Evolutionary conservation across 1,139 yeast species (phyloP).

Genomic region (Candida tetrigidarum): DNA sequence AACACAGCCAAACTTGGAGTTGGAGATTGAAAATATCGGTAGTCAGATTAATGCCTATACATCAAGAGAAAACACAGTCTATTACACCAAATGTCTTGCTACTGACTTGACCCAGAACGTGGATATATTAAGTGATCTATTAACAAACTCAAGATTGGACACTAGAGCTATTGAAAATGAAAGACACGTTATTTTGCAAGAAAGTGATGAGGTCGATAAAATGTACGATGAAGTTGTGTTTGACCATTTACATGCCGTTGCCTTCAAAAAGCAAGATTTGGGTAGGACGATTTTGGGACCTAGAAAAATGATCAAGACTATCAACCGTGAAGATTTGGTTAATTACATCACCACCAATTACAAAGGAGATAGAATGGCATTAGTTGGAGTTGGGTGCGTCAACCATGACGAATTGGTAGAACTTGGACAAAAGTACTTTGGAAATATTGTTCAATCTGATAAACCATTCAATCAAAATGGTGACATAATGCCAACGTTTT

Average conservation of each 20-base stretch:
- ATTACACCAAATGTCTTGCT: constrained; percentile 87
- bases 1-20: constrained; percentile 82
- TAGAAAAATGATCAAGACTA: constrained; percentile 80
- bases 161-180: constrained; percentile 90
- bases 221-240: constrained; percentile 98
- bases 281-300: constrained; percentile 99
- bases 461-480: constrained; percentile 73
- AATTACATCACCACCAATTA: constrained; percentile 85
- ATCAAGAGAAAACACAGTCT: constrained; percentile 95
- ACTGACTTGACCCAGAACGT: constrained; percentile 84
- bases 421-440: constrained; percentile 77
- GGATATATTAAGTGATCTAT: constrained; percentile 85
- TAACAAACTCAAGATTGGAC: constrained; percentile 85
- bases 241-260: constrained; percentile 93
- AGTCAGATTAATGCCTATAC: constrained; percentile 98
- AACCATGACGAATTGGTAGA: constrained; percentile 82
- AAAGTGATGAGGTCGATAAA: constrained; percentile 96
- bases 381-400: constrained; percentile 95
- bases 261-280: constrained; percentile 87
- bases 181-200: constrained; percentile 94
- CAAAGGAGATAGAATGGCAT: constrained; percentile 96
- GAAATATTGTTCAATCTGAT: constrained; percentile 70
- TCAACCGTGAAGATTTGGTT: constrained; percentile 74
- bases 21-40: constrained; percentile 95
- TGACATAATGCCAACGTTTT: constrained; percentile 78